These are phyloP conservation scores for Chiua sp. DNA, from an alignment of 1,284 basidiomycete species.

Conservation along the genomic window DNA sequence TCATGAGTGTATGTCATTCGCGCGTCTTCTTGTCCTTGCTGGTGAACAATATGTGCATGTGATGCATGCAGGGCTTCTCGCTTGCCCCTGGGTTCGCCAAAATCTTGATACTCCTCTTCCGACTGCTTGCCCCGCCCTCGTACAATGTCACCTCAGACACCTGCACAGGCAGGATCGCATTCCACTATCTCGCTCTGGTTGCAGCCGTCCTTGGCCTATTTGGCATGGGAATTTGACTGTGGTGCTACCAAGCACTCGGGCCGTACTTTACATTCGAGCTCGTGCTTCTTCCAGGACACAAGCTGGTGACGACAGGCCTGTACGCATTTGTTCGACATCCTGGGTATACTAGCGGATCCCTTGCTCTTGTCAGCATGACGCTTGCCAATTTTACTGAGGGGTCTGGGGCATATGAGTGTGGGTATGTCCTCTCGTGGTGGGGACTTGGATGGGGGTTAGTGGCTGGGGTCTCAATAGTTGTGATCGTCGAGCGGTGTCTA, in stretches of 20 bases:
- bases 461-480: not conserved
- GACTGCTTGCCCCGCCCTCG: not conserved
- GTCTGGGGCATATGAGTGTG: conserved; percentile 18
- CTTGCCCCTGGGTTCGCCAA: conserved; percentile 5
- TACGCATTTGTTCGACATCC: conserved; percentile 35
- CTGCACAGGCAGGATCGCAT: conserved; percentile 8
- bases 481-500: conserved; percentile 13
- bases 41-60: not conserved
- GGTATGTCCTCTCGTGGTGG: conserved; percentile 8
- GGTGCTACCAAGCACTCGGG: conserved; percentile 26
- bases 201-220: conserved; percentile 8
- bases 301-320: conserved; percentile 29
- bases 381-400: conserved; percentile 8
- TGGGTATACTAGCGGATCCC: conserved; percentile 25
- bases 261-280: conserved; percentile 31
- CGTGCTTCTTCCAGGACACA: conserved; percentile 18
- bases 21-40: too few species aligned
- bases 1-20: conserved; percentile 2
- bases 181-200: not conserved
- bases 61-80: not conserved
- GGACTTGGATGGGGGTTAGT: conserved; percentile 8
- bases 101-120: not conserved
- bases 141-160: conserved; percentile 4
- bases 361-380: conserved; percentile 7
- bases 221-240: conserved; percentile 15